These are phyloP conservation scores for Castanea mollissima DNA, from an alignment of 306 rosid genomes.

Conservation along the genomic window DNA sequence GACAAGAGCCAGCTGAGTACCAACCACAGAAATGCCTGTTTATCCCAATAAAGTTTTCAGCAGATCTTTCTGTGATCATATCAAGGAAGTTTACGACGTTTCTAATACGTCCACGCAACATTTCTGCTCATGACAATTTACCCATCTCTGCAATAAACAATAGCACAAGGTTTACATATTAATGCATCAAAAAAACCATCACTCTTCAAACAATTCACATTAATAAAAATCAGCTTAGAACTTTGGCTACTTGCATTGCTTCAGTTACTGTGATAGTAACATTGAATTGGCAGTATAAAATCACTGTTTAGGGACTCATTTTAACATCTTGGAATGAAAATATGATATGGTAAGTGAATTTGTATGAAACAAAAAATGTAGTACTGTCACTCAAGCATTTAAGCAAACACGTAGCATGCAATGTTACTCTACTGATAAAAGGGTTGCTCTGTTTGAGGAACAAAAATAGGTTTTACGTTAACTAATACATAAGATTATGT, in stretches of 20 bases:
- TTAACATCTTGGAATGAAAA: background rate
- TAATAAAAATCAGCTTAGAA: background rate
- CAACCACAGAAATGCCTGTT: conserved; percentile 14
- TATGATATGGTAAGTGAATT: background rate
- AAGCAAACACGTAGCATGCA: background rate
- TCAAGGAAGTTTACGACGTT: conserved; percentile 21
- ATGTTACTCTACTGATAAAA: too few relatives aligned
- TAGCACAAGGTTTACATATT: background rate
- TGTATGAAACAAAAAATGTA: background rate
- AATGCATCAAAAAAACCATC: background rate
- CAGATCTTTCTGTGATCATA: conserved; percentile 19
- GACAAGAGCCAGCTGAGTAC: conserved; percentile 29
- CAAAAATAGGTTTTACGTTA: too few relatives aligned
- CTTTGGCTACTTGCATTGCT: background rate
- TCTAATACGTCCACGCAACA: conserved; percentile 37
- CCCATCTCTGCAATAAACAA: conserved; percentile 12
- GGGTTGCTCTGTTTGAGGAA: too few relatives aligned
- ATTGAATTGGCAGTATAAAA: background rate
- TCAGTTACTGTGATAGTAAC: background rate
- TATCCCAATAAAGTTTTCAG: background rate
- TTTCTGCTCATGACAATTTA: conserved; percentile 16
- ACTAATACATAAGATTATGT: too few relatives aligned
- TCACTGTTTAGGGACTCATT: background rate
- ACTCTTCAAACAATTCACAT: background rate
- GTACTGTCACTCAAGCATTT: background rate